Base-by-base conservation (phyloP, 345 rosid genomes). In the Pistacia integerrima region DNA sequence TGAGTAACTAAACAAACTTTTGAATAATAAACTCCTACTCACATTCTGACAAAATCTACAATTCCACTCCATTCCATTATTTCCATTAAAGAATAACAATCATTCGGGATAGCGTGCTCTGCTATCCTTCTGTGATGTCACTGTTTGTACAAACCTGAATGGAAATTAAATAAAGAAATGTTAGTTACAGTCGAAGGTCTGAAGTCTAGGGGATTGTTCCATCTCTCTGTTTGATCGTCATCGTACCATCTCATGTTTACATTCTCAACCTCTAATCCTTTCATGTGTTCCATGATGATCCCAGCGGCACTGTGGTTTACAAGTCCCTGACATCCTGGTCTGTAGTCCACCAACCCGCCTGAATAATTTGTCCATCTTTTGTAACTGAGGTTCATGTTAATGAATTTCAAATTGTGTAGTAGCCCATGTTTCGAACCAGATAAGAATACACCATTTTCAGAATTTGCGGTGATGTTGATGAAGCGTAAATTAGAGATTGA, bases 321-420 rank as follows among this genome's bases (percentile, higher is more conserved):
- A 1, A 95, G 87, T 60, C 97, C 99, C 81, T 75, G 88, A 82
- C 98, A 95, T 67, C 98, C 98, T 0, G 97, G 99, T 82, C 97
- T 84, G 79, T 95, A 95, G 74, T 95, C 99, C 18, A 81, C 92
- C 79, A 88, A 75, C 57, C 97, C 97, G 2, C 88, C 96, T 6
- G 41, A 59, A 55, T 87, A 91, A 9, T 83, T 79, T 52, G 97
- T 93, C 92, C 97, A 87, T 80, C 97, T 92, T 75, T 79, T 82
- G 80, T 86, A 84, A 7, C 88, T 91, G 17, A 91, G 57, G 70
- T 90, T 83, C 84, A 93, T 75, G 77, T 93, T 89, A 44, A 75
- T 83, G 88, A 96, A 93, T 72, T 84, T 89, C 82, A 96, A 69
- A 65, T 90, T 81, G 30, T 88, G 84, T 64, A 91, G 74, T n/a